phyloP scores from a whole-genome alignment of 1,284 basidiomycete species.

The Ceratorhiza oryzae-sativae region DNA sequence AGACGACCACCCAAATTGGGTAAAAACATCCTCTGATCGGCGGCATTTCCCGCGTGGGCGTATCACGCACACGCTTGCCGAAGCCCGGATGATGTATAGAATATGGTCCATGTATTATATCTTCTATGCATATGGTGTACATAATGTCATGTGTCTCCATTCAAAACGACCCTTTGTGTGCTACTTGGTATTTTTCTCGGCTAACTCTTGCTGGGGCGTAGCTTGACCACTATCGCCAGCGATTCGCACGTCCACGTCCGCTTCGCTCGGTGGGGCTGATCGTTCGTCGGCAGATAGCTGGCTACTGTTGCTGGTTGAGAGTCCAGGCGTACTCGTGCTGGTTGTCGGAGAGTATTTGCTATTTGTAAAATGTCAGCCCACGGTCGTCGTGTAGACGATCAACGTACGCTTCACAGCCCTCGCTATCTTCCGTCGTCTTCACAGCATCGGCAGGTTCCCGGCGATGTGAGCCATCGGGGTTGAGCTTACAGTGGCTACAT shows the following conservation, averaged over 20 bases:
- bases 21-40: background rate
- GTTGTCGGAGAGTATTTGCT: background rate
- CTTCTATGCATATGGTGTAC: background rate
- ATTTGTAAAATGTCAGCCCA: background rate
- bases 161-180: background rate
- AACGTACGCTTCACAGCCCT: slow-evolving; percentile 1
- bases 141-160: background rate
- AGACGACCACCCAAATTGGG: background rate
- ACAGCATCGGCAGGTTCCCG: background rate
- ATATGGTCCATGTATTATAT: slow-evolving; percentile 1
- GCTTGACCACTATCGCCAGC: background rate
- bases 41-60: background rate
- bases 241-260: background rate
- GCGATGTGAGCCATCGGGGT: slow-evolving; percentile 24
- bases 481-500: slow-evolving; percentile 26
- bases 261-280: background rate
- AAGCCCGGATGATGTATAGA: background rate
- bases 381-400: no score
- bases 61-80: background rate
- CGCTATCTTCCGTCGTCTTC: background rate
- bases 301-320: slow-evolving; percentile 18
- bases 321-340: background rate
- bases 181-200: background rate
- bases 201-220: slow-evolving; percentile 1
- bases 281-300: background rate